These are phyloP conservation scores for Aspergillus coremiiformis DNA, from an alignment of 495 filamentous ascomycete genomes.

Conservation along the genomic window DNA sequence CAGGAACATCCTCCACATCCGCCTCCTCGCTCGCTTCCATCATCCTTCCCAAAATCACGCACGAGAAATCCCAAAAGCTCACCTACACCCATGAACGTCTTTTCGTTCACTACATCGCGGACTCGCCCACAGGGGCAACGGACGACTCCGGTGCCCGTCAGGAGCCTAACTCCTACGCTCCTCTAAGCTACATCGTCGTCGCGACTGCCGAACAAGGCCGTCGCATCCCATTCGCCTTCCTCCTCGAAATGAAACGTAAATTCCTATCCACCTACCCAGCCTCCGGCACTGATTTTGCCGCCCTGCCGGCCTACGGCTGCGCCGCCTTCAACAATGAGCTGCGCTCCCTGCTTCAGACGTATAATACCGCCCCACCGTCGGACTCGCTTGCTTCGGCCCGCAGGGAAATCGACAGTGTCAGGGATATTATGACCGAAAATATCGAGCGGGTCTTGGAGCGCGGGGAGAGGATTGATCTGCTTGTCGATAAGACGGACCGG, in stretches of 20 bases:
- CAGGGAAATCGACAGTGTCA: constrained; percentile 84
- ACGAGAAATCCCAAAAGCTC: constrained; percentile 73
- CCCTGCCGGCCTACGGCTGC: constrained; percentile 81
- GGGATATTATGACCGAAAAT: constrained; percentile 97
- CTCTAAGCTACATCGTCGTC: constrained; percentile 80
- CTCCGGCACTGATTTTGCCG: constrained; percentile 61
- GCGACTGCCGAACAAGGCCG: constrained; percentile 69
- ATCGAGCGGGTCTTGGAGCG: constrained; percentile 94
- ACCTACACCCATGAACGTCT: constrained; percentile 88
- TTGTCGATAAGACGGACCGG: constrained; percentile 96
- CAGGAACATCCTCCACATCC: constrained; percentile 59
- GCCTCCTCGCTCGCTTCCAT: constrained; percentile 82
- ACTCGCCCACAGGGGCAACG: constrained; percentile 57
- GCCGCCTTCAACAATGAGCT: constrained; percentile 78
- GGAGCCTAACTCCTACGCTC: constrained; percentile 54
- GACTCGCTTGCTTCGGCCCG: constrained; percentile 81
- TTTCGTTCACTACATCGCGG: constrained; percentile 93
- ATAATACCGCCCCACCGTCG: constrained; percentile 69
- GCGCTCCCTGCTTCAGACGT: constrained; percentile 72
- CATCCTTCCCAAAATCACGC: constrained; percentile 91
- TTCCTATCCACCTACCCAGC: constrained; percentile 72
- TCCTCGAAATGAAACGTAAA: constrained; percentile 82
- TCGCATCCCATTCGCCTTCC: constrained; percentile 86
- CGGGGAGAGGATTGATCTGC: constrained; percentile 87
- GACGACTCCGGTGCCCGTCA: constrained; percentile 19